phyloP scores from a whole-genome alignment of 108 stramenopile genomes.

The Pseudonitzschia multiseries region DNA sequence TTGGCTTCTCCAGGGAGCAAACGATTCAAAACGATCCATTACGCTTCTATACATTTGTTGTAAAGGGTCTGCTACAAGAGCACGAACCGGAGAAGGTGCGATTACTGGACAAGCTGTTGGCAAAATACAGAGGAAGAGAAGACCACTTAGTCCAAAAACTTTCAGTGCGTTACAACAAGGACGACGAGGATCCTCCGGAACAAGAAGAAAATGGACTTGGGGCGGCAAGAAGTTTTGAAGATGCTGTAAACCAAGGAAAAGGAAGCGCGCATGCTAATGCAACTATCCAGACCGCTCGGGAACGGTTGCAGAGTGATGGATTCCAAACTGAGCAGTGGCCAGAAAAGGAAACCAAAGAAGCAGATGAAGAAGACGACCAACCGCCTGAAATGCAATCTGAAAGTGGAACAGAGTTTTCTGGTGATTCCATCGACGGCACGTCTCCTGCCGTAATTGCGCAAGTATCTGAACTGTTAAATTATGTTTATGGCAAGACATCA shows the following conservation, averaged over 20 bases:
- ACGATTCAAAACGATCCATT: conserved; percentile 72
- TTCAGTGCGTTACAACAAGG: conserved; percentile 73
- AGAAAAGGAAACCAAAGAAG: conserved; percentile 51
- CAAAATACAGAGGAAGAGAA: conserved; percentile 83
- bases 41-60: conserved; percentile 76
- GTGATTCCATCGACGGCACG: conserved; percentile 75
- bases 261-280: conserved; percentile 40
- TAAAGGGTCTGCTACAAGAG: conserved; percentile 62
- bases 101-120: conserved; percentile 80
- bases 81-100: conserved; percentile 88
- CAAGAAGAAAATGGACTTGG: conserved; percentile 18
- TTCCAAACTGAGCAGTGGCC: conserved; percentile 42
- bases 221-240: conserved; percentile 48
- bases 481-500: conserved; percentile 88
- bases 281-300: conserved; percentile 35
- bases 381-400: conserved; percentile 36
- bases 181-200: conserved; percentile 30
- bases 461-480: conserved; percentile 89
- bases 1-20: conserved; percentile 70
- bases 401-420: conserved; percentile 58
- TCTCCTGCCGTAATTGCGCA: conserved; percentile 89
- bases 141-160: conserved; percentile 84
- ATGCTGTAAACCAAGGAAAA: conserved; percentile 58
- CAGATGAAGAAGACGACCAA: conserved; percentile 38
- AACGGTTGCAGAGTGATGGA: conserved; percentile 38